phyloP scores from a whole-genome alignment of 2,329 filamentous ascomycete genomes.

The Teratosphaeria destructans region DNA sequence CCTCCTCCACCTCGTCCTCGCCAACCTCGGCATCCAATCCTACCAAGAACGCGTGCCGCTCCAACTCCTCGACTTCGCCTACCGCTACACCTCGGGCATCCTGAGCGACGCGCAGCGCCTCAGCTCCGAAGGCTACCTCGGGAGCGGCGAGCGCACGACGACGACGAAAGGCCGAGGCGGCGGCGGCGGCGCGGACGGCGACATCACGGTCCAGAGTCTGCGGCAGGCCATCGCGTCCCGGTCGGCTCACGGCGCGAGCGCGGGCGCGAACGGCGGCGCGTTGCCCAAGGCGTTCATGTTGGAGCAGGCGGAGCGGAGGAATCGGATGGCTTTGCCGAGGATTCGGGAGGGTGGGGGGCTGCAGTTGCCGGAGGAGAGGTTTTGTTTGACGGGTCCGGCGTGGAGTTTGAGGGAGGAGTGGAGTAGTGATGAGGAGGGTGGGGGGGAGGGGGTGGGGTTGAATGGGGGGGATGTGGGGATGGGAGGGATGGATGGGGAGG shows the following conservation, averaged over 20 bases:
- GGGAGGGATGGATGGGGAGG: conserved; percentile 34
- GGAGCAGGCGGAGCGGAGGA: conserved; percentile 62
- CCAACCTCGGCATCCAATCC: conserved; percentile 64
- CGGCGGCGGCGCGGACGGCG: conserved; percentile 31
- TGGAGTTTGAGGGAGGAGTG: conserved; percentile 50
- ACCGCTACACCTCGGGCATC: conserved; percentile 65
- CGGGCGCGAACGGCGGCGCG: conserved; percentile 33
- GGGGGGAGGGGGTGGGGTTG: conserved; percentile 32
- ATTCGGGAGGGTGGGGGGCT: conserved; percentile 42
- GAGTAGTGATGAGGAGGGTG: conserved; percentile 39
- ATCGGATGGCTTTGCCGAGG: conserved; percentile 50
- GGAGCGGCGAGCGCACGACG: conserved; percentile 13
- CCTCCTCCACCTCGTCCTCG: conserved; percentile 69
- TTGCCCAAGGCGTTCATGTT: conserved; percentile 65
- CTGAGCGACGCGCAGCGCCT: conserved; percentile 62
- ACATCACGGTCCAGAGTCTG: conserved; percentile 55
- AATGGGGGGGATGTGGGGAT: conserved; percentile 23
- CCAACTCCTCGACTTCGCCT: conserved; percentile 76
- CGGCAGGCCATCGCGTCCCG: conserved; percentile 62
- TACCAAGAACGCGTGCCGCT: conserved; percentile 77
- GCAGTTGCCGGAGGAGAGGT: conserved; percentile 51
- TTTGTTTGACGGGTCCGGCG: conserved; percentile 46
- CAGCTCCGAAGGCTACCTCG: conserved; percentile 56
- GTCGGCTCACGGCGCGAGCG: conserved; percentile 55
- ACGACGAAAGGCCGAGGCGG: conserved; percentile 1